phyloP scores from a whole-genome alignment of 2,329 filamentous ascomycete genomes.

The Xylaria hypoxylon region DNA sequence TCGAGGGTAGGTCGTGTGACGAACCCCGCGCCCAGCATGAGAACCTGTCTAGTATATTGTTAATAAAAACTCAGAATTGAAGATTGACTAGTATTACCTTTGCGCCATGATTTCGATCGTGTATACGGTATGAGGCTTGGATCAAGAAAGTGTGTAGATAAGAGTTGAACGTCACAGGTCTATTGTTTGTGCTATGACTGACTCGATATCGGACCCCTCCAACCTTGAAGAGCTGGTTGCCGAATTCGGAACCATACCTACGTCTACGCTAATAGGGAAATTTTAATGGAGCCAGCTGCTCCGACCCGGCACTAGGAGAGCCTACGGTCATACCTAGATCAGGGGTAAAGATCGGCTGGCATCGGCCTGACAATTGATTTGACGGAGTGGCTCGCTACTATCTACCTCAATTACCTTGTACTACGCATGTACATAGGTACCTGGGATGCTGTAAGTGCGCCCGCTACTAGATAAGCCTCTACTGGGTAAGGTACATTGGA shows the following conservation, averaged over 20 bases:
- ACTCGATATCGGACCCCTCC: conserved; percentile 20
- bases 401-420: too few relatives aligned
- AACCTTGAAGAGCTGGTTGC: conserved; percentile 27
- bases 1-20: conserved; percentile 69
- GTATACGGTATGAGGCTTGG: background rate
- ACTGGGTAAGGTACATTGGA: too few relatives aligned
- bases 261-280: background rate
- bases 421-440: too few relatives aligned
- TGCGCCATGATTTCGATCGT: conserved; percentile 28
- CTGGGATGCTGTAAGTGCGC: too few relatives aligned
- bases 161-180: conserved; percentile 7
- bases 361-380: background rate
- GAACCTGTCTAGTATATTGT: conserved; percentile 45
- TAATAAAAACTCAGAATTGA: conserved; percentile 4
- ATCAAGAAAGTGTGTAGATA: background rate
- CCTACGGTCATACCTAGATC: too few relatives aligned
- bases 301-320: background rate
- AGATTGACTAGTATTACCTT: conserved; percentile 9
- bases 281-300: conserved; percentile 12
- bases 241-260: conserved; percentile 32
- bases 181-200: conserved; percentile 5
- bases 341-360: too few relatives aligned
- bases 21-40: conserved; percentile 63
- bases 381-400: too few relatives aligned
- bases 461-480: too few relatives aligned